Evolutionary conservation across 441 rosid genomes (phyloP).

Genomic region (Raphanus hybrid): DNA sequence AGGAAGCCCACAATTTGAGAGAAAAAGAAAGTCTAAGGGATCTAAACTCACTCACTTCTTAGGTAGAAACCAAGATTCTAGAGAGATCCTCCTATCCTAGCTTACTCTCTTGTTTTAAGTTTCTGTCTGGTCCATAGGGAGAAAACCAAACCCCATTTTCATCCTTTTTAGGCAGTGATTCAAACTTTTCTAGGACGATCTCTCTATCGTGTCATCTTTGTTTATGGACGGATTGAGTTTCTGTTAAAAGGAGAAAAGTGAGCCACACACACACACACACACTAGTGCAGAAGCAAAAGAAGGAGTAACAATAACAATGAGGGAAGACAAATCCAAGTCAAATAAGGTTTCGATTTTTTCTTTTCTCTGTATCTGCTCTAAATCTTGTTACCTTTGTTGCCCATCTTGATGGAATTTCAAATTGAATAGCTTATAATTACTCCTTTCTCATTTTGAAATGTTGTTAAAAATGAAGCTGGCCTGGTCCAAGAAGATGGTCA

Average conservation of each 20-base stretch:
- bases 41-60: constrained; percentile 22
- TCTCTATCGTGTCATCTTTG: too few species aligned
- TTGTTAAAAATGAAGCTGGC: too few species aligned
- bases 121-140: too few species aligned
- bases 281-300: constrained; percentile 40
- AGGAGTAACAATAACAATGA: constrained; percentile 67
- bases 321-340: constrained; percentile 73
- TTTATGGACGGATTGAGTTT: too few species aligned
- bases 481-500: too few species aligned
- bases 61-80: constrained; percentile 23
- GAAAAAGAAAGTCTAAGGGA: constrained; percentile 1
- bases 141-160: too few species aligned
- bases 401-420: not conserved
- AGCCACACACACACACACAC: not conserved
- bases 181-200: too few species aligned
- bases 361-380: not conserved
- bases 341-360: constrained; percentile 62
- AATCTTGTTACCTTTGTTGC: not conserved
- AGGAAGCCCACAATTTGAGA: constrained; percentile 11
- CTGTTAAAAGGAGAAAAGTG: too few species aligned
- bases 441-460: too few species aligned
- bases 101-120: not conserved
- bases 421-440: too few species aligned
- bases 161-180: too few species aligned
- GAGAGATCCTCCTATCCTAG: not conserved